Evolutionary conservation across 805 yeast genomes (phyloP), one percentile per base, ranked within the genome.

Genomic region (Ogataea haglerorum): DNA sequence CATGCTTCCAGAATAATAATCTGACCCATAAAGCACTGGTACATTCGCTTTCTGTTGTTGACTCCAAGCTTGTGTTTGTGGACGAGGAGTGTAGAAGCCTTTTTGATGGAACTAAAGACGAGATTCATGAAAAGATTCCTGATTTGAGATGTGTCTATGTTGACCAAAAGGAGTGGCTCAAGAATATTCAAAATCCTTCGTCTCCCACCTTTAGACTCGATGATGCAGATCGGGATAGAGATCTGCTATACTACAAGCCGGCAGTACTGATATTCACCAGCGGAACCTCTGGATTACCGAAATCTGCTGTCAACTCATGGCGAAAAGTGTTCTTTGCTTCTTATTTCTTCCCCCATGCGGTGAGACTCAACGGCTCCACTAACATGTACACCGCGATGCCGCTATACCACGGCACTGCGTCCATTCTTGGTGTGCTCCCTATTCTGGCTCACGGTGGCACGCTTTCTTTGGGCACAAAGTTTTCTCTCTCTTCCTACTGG

Each of bases 241-340:
- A 63, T 7, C 78, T 79, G 37, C 61, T 69, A 10, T 83, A 82
- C 57, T 75, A 69, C 49, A 75, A 78, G 40, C 75, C 91, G 4
- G 81, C 85, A 15, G 74, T 82, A 49, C 72, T 86, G 49, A 86
- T 90, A 37, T 90, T 82, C 61, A 90, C 98, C 0, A 85, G 95
- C 0, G 98, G 98, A 28, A 91, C 97, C 6, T 87, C 97, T 0
- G 97, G 97, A 0, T 66, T 90, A 46, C 97, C 98, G 12, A 90
- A 90, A 62, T 85, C 96, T 5, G 97, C 95, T 2, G 83, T 85
- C 41, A 81, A 90, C 80, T 82, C 93, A 4, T 89, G 96, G 96
- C 73, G 88, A 54, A 90, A 89, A 62, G 75, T 85, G 6, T 75
- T 72, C 34, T 69, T 84, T 68, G 95, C 95, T 1, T 67, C 87